These are phyloP conservation scores for Cyclotella sp. DNA, from an alignment of 108 stramenopile genomes.

Conservation along the genomic window DNA sequence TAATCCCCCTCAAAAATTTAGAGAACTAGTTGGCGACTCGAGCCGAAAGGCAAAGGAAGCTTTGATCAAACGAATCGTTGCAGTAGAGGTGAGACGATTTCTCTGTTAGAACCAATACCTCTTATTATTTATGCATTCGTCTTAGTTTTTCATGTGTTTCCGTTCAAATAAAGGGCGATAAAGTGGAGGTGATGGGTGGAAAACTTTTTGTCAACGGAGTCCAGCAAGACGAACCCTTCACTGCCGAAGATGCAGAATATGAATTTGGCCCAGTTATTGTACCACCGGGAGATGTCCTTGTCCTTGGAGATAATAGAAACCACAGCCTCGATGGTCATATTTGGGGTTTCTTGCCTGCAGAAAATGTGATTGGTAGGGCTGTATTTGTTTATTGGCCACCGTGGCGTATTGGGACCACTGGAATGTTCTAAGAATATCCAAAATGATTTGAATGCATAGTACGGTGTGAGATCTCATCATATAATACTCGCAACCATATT, in stretches of 20 bases:
- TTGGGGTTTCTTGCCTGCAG: conserved; percentile 79
- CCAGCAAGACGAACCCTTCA: conserved; percentile 89
- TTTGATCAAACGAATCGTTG: conserved; percentile 96
- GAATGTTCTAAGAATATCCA: conserved; percentile 57
- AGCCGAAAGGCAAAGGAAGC: conserved; percentile 81
- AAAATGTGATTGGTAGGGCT: conserved; percentile 71
- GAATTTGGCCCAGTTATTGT: conserved; percentile 88
- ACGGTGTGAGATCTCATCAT: not conserved
- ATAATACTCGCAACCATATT: no score
- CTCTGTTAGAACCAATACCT: not conserved
- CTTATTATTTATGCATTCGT: not conserved
- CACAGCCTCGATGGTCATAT: conserved; percentile 90
- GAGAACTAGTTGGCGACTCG: conserved; percentile 74
- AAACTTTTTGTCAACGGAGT: conserved; percentile 90
- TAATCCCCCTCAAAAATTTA: conserved; percentile 86
- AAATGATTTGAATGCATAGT: not conserved
- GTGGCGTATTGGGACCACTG: conserved; percentile 83
- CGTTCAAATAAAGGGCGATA: conserved; percentile 68
- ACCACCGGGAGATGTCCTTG: conserved; percentile 83
- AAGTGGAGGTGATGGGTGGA: conserved; percentile 88
- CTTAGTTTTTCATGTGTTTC: not conserved
- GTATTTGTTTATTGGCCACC: conserved; percentile 94
- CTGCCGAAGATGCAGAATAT: conserved; percentile 87
- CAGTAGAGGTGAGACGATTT: conserved; percentile 72
- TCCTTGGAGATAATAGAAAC: conserved; percentile 93